A percentile compares a stretch with the other conserved stretches of the same genome.
phyloP scores from a whole-genome alignment of 2,329 filamentous ascomycete species.

The Massarina eburnea region DNA sequence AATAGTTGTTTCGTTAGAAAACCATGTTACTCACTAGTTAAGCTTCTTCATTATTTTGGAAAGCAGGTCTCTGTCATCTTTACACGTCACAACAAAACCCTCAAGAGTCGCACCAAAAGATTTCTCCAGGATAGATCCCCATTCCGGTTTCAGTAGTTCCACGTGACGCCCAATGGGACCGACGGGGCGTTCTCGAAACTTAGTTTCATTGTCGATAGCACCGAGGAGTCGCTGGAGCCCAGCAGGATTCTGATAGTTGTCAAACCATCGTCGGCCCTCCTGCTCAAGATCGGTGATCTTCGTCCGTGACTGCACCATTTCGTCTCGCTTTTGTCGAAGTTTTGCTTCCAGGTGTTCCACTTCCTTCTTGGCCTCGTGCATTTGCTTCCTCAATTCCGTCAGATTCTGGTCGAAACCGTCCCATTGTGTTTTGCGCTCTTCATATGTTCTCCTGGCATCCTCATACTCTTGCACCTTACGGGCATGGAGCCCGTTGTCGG shows the following conservation, averaged over 20 bases:
- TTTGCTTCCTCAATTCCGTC: constrained; percentile 38
- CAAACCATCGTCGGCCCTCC: constrained; percentile 61
- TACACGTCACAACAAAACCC: constrained; percentile 79
- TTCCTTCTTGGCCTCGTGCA: constrained; percentile 33
- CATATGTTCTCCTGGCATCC: constrained; percentile 56
- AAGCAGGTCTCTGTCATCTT: constrained; percentile 72
- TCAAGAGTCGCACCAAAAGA: constrained; percentile 70
- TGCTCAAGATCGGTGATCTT: constrained; percentile 55
- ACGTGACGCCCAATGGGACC: constrained; percentile 83
- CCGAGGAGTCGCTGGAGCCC: constrained; percentile 63
- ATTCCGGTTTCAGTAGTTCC: constrained; percentile 74
- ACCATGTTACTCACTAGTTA: constrained; percentile 47
- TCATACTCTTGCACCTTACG: constrained; percentile 63
- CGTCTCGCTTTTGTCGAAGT: constrained; percentile 41
- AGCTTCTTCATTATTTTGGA: constrained; percentile 63
- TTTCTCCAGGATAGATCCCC: constrained; percentile 80
- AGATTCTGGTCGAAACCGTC: constrained; percentile 45
- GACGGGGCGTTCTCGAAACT: constrained; percentile 72
- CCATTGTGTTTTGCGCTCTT: constrained; percentile 48
- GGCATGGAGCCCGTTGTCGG: constrained; percentile 69
- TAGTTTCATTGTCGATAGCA: constrained; percentile 67
- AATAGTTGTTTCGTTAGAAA: neutral
- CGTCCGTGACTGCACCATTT: constrained; percentile 57
- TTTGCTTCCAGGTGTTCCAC: constrained; percentile 20
- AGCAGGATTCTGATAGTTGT: constrained; percentile 62